Evolutionary conservation across 1,139 yeast genomes (phyloP).

Genomic region (Arxiozyma telluris): DNA sequence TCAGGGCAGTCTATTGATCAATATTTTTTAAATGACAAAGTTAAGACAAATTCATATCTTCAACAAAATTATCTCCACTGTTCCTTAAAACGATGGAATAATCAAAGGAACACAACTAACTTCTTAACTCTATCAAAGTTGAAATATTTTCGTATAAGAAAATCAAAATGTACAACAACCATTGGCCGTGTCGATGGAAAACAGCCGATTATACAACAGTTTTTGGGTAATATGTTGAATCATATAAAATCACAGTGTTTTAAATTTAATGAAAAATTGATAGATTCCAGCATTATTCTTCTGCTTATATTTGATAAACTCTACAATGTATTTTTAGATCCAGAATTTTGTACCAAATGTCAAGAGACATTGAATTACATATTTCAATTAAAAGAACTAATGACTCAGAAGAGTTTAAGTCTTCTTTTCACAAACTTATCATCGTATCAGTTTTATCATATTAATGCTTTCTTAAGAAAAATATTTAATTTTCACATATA

Average conservation of each 20-base stretch:
- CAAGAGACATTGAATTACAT: background rate
- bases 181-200: background rate
- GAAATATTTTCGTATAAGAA: background rate
- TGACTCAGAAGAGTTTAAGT: background rate
- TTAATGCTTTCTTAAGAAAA: background rate
- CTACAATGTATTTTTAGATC: background rate
- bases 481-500: background rate
- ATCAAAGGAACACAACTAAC: background rate
- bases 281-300: background rate
- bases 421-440: background rate
- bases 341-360: background rate
- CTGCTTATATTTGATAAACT: background rate
- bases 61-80: background rate
- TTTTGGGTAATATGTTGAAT: background rate
- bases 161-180: background rate
- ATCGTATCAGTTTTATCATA: background rate
- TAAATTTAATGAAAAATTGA: background rate
- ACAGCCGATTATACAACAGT: background rate
- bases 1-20: constrained; percentile 24
- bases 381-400: background rate
- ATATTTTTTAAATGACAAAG: background rate
- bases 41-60: too few relatives aligned
- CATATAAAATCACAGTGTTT: background rate
- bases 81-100: background rate
- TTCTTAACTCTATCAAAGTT: background rate